phyloP scores from a whole-genome alignment of 1,284 basidiomycete genomes.

The Tilletia setariae region DNA sequence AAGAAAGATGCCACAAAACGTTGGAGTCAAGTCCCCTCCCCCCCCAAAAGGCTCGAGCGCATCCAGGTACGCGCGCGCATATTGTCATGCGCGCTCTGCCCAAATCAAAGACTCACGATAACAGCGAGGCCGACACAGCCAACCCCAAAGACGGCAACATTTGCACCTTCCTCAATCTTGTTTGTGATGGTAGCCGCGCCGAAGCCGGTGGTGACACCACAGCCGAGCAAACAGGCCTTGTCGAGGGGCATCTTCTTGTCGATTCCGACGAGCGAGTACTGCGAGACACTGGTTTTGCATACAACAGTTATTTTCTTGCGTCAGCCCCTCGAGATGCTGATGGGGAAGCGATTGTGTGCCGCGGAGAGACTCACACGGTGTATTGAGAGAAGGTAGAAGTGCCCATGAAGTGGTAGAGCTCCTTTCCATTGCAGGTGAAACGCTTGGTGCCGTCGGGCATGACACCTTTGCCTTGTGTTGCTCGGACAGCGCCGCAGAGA shows the following conservation, averaged over 20 bases:
- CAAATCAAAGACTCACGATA: slow-evolving; percentile 21
- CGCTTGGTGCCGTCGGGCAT: slow-evolving; percentile 93
- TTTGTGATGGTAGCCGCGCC: slow-evolving; percentile 71
- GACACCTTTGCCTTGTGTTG: slow-evolving; percentile 89
- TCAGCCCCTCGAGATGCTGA: neutral
- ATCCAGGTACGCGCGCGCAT: too few species aligned
- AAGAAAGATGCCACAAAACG: neutral
- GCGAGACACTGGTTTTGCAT: slow-evolving; percentile 64
- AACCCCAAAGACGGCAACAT: slow-evolving; percentile 89
- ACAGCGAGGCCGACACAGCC: slow-evolving; percentile 95
- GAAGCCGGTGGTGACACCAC: slow-evolving; percentile 97
- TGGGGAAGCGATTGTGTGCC: too few species aligned
- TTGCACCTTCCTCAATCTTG: slow-evolving; percentile 62
- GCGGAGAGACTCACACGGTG: slow-evolving; percentile 64
- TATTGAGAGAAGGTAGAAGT: slow-evolving; percentile 98
- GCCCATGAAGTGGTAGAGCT: slow-evolving; percentile 95
- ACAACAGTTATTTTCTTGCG: too few species aligned
- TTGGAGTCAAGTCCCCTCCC: neutral
- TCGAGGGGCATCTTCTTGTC: slow-evolving; percentile 80
- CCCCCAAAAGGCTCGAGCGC: neutral
- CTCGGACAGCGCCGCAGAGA: slow-evolving; percentile 65
- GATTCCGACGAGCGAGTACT: slow-evolving; percentile 91
- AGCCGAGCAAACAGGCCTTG: slow-evolving; percentile 87
- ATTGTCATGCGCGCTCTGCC: neutral
- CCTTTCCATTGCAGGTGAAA: slow-evolving; percentile 84